A percentile compares a stretch with the other conserved stretches of the same genome.
phyloP scores from a whole-genome alignment of 1,284 basidiomycete genomes.

The Cerioporus squamosus region DNA sequence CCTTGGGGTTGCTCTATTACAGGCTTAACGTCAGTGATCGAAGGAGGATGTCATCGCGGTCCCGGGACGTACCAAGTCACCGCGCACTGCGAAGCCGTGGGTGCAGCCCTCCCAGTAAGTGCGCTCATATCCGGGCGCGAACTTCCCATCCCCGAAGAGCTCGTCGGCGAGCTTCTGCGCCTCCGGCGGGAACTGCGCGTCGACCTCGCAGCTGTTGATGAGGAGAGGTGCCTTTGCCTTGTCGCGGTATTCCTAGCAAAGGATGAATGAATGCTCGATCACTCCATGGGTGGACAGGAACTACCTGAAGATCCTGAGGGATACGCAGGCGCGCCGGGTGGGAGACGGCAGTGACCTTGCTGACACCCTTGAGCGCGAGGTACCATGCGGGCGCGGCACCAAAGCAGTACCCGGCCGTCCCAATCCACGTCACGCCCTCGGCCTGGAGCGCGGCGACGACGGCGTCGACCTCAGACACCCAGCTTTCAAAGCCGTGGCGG shows the following conservation, averaged over 20 bases:
- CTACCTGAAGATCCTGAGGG: conserved; percentile 65
- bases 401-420: conserved; percentile 72
- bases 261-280: too few species aligned
- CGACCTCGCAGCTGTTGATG: conserved; percentile 47
- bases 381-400: conserved; percentile 64
- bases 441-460: conserved; percentile 61
- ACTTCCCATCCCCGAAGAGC: conserved; percentile 45
- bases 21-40: too few species aligned
- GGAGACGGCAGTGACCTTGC: conserved; percentile 55
- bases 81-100: conserved; percentile 58
- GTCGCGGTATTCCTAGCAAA: conserved; percentile 33
- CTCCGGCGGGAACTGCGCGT: conserved; percentile 38
- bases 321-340: conserved; percentile 74
- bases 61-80: conserved; percentile 10
- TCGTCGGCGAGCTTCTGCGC: conserved; percentile 39
- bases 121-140: conserved; percentile 45
- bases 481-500: conserved; percentile 48
- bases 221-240: conserved; percentile 42
- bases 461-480: conserved; percentile 57
- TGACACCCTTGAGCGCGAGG: conserved; percentile 63
- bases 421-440: conserved; percentile 61
- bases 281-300: neutral
- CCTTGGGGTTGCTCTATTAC: conserved; percentile 41
- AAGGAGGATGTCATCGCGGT: too few species aligned
- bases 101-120: conserved; percentile 46